Percentiles rank a stretch among this genome's conserved stretches.
phyloP scores from a whole-genome alignment of 1,284 basidiomycete genomes.

The Grifola frondosa region DNA sequence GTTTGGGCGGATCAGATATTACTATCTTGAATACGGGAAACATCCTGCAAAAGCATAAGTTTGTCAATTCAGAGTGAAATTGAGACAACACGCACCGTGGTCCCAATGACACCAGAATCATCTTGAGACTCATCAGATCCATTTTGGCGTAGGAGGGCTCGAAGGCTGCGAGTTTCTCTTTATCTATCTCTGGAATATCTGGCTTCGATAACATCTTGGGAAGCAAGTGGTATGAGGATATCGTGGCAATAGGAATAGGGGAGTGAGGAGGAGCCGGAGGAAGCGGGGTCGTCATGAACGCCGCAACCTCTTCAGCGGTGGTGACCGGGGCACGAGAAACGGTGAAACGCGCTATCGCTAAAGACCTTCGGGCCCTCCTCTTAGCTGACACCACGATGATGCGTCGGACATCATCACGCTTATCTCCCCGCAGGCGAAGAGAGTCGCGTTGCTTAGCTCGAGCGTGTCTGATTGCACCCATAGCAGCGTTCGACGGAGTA shows the following conservation, averaged over 20 bases:
- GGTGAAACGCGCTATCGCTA: no score
- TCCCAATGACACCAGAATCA: constrained; percentile 8
- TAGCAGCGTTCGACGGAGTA: not conserved
- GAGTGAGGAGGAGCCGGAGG: not conserved
- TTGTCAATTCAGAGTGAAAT: not conserved
- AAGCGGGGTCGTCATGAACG: not conserved
- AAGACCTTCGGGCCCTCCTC: no score
- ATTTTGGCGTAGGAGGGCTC: constrained; percentile 10
- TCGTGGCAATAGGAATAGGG: not conserved
- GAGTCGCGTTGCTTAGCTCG: no score
- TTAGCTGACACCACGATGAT: no score
- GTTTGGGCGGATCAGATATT: constrained; percentile 17
- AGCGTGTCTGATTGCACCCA: no score
- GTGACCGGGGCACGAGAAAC: not conserved
- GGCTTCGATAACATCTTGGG: constrained; percentile 8
- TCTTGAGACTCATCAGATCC: constrained; percentile 7
- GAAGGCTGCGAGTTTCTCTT: constrained; percentile 3
- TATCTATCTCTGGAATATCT: constrained; percentile 9
- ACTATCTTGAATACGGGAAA: constrained; percentile 11
- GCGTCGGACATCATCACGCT: no score
- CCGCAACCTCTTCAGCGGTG: not conserved
- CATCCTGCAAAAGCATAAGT: constrained; percentile 1
- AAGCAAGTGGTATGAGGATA: constrained; percentile 12
- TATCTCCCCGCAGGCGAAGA: no score
- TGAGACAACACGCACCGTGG: constrained; percentile 7